Conservation (phyloP, 495 filamentous ascomycete genomes). For the Aspergillus saccharolyticus region DNA sequence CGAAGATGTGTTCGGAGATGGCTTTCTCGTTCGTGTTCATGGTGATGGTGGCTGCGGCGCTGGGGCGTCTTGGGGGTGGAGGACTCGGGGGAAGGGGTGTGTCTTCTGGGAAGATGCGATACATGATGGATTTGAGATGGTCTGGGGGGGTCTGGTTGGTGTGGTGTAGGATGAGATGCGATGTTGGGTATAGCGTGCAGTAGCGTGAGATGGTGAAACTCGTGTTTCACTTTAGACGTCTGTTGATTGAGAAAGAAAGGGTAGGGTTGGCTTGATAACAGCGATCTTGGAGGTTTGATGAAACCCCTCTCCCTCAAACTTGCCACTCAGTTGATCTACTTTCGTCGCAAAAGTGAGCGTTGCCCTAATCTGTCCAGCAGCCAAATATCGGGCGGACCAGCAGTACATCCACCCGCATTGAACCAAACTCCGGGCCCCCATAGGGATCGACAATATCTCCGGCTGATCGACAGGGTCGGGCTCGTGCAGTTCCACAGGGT, state of each 20-base stretch:
- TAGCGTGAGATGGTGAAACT: neutral
- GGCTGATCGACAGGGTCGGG: conserved; percentile 8
- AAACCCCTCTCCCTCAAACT: neutral
- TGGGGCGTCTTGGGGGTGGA: neutral
- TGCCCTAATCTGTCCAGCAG: neutral
- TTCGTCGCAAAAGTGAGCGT: conserved; percentile 3
- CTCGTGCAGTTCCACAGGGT: neutral
- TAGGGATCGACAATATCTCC: neutral
- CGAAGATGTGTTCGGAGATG: conserved; percentile 19
- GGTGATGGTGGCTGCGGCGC: conserved; percentile 7
- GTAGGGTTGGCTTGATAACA: no score
- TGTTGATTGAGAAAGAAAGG: neutral
- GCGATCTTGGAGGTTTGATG: neutral
- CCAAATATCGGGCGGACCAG: conserved; percentile 15
- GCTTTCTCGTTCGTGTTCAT: conserved; percentile 17
- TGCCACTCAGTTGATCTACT: neutral
- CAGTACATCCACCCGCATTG: conserved; percentile 14
- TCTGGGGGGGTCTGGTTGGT: neutral
- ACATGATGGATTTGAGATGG: neutral
- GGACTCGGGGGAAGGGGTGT: neutral
- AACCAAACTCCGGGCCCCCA: conserved; percentile 3
- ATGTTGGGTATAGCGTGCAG: neutral
- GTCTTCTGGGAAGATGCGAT: neutral
- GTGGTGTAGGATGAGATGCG: neutral
- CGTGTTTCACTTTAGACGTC: neutral